Base-by-base conservation (phyloP, 179 eudicot genomes). In the Silene noctiflora region DNA sequence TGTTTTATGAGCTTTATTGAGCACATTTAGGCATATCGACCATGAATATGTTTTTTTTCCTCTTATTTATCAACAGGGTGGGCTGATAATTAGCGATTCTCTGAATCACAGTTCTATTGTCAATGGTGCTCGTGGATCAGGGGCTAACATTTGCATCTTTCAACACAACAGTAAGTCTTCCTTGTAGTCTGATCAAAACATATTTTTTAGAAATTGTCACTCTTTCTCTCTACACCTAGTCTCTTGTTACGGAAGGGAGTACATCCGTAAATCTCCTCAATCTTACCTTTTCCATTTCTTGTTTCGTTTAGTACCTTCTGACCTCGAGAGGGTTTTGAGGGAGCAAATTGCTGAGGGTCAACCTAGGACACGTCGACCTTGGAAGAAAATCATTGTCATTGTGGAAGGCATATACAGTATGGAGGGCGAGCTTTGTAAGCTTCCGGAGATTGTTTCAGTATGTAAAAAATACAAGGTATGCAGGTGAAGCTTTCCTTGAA, bases 361-460 rank as follows among this genome's bases (percentile, higher is more conserved):
- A 78, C 97, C 97, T 13, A 88, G 99, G 77, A 95, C 99, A 3
- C 99, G 89, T 84, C 88, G 99, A 86, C 97, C 99, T 46, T 95
- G 99, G 99, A 95, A 95, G 85, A 95, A 95, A 81, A 95, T 95
- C 60, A 86, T 95, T 65, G 95, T 95, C 55, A 85, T 93, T 59
- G 99, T 95, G 75, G 99, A 95, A 85, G 99, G 99, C 33, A 95
- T 95, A 77, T 95, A 95, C 81, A 95, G 99, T 78, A 95, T 95
- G 99, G 99, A 95, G 86, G 99, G 99, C 11, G 99, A 95, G 82
- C 89, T 95, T 25, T 95, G 99, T 89, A 85, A 93, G 58, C 97
- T 95, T 69, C 97, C 99, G 20, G 99, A 91, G 84, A 88, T 95
- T 61, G 95, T 93, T 69, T 81, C 97, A 24, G 78, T 95, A 78